Evolutionary conservation across 768 basidiomycete genomes (phyloP).

Genomic region (Suillus weaverae): DNA sequence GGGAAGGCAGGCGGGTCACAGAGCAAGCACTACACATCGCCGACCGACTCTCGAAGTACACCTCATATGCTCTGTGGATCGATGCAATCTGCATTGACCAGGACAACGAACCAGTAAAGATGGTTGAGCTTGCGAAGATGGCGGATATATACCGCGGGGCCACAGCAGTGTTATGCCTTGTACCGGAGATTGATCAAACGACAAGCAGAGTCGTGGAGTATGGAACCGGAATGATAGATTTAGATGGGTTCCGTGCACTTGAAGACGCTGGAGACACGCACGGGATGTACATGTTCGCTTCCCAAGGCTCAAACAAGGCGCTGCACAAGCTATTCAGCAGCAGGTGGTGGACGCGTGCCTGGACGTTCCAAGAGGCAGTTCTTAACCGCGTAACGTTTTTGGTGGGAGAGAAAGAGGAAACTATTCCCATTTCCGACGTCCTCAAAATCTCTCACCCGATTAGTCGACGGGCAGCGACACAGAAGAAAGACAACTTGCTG

Average conservation of each 20-base stretch:
- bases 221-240: slow-evolving; percentile 5
- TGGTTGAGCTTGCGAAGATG: slow-evolving; percentile 5
- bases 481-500: slow-evolving; percentile 1
- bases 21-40: slow-evolving; percentile 7
- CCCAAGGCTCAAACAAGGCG: slow-evolving; percentile 2
- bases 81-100: slow-evolving; percentile 9
- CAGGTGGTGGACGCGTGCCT: slow-evolving; percentile 11
- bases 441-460: slow-evolving; percentile 7
- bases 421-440: slow-evolving; percentile 8
- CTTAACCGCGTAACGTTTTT: slow-evolving; percentile 3
- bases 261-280: slow-evolving; percentile 9
- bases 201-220: slow-evolving; percentile 4
- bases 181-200: slow-evolving; percentile 2
- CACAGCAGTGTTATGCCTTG: slow-evolving; percentile 8
- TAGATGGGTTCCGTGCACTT: slow-evolving; percentile 6
- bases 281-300: slow-evolving; percentile 10
- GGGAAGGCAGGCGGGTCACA: slow-evolving; percentile 10
- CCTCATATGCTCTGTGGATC: slow-evolving; percentile 8
- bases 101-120: slow-evolving; percentile 1
- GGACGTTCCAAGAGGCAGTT: slow-evolving; percentile 12
- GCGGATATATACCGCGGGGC: slow-evolving; percentile 9
- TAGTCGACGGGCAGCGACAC: slow-evolving; percentile 7
- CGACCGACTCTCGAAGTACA: slow-evolving; percentile 9
- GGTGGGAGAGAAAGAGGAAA: slow-evolving; percentile 7
- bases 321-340: slow-evolving; percentile 4